These are phyloP conservation scores for Torrubiellomyces zombiae DNA, from an alignment of 2,329 filamentous ascomycete species.

Conservation along the genomic window DNA sequence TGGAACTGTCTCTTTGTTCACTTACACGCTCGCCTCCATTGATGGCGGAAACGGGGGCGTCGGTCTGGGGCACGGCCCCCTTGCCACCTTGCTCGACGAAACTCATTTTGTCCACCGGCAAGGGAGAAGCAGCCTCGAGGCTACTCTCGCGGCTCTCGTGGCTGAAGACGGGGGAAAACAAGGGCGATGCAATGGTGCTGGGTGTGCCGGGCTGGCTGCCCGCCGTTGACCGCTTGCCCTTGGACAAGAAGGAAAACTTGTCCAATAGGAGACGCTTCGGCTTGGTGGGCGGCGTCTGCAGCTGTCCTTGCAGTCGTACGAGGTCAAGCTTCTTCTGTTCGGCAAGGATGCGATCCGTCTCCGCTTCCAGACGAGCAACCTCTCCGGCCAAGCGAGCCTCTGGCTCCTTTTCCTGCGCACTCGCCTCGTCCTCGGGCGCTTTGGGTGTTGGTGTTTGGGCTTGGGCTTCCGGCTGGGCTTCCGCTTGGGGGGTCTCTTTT, in stretches of 20 bases:
- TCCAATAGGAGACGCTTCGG: conserved; percentile 25
- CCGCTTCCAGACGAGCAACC: conserved; percentile 26
- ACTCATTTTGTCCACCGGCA: conserved; percentile 13
- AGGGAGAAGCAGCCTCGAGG: conserved; percentile 12
- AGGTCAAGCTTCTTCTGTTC: conserved; percentile 33
- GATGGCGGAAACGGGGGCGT: conserved; percentile 65
- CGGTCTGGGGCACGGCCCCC: conserved; percentile 36
- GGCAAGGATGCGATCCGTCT: conserved; percentile 29
- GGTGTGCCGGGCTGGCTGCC: conserved; percentile 16
- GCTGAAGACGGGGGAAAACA: conserved; percentile 19
- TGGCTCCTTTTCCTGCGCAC: not conserved
- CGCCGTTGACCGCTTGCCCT: conserved; percentile 22
- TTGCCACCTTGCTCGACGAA: conserved; percentile 28
- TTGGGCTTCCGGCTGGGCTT: not conserved
- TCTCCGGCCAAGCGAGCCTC: conserved; percentile 16
- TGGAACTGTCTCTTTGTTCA: conserved; percentile 8
- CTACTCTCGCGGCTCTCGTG: conserved; percentile 17
- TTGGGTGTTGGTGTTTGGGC: not conserved
- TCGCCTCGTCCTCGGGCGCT: not conserved
- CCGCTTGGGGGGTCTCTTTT: not conserved
- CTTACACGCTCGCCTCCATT: conserved; percentile 64
- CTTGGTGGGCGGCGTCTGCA: conserved; percentile 16
- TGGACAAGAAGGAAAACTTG: conserved; percentile 29
- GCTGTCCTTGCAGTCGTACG: conserved; percentile 25
- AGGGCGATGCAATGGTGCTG: conserved; percentile 15